Evolutionary conservation across 2,329 filamentous ascomycete genomes (phyloP).

Genomic region (Ploettnerulaceae sp.): DNA sequence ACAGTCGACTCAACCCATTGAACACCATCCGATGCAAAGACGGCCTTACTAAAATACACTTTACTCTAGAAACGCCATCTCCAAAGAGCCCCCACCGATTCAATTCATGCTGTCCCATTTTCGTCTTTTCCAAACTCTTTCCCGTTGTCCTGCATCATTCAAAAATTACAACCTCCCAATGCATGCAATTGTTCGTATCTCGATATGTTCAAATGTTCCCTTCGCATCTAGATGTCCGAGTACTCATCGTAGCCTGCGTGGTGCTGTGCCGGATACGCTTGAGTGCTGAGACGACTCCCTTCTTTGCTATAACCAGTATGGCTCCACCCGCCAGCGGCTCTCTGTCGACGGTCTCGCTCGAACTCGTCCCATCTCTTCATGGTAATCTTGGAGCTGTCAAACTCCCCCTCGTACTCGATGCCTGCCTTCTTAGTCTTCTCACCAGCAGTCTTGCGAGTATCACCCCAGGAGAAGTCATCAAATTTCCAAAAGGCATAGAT

Average conservation of each 20-base stretch:
- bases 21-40: too few relatives aligned
- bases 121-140: too few relatives aligned
- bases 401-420: constrained; percentile 87
- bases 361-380: constrained; percentile 99
- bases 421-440: constrained; percentile 85
- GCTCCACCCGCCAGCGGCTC: constrained; percentile 5
- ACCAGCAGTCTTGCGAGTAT: constrained; percentile 90
- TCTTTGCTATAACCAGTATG: constrained; percentile 5
- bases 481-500: constrained; percentile 99
- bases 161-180: too few relatives aligned
- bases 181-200: too few relatives aligned
- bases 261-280: constrained; percentile 6
- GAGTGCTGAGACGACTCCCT: constrained; percentile 2
- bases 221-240: constrained; percentile 9
- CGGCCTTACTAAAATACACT: too few relatives aligned
- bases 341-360: constrained; percentile 59
- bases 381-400: constrained; percentile 97
- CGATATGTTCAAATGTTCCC: too few relatives aligned
- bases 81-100: too few relatives aligned
- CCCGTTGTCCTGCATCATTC: too few relatives aligned
- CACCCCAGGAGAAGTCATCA: constrained; percentile 98
- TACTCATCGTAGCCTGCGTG: constrained; percentile 12
- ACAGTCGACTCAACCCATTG: too few relatives aligned
- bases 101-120: too few relatives aligned
- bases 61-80: too few relatives aligned